A percentile compares a stretch with the other conserved stretches of the same genome.
Conservation (phyloP, 768 basidiomycete genomes). For the Tricholoma hemisulphureum region DNA sequence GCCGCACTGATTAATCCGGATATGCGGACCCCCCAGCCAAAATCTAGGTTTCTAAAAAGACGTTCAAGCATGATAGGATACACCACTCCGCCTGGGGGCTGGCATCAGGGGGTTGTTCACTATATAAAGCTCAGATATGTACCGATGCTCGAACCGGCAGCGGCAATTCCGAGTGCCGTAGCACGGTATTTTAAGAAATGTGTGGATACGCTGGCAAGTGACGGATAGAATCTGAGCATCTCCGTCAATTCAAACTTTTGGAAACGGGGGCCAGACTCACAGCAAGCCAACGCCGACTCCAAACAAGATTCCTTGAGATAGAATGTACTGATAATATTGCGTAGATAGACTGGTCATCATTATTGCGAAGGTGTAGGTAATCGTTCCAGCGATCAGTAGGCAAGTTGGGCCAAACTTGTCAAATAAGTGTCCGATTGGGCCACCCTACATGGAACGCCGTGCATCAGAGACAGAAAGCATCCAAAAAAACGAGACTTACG, state of each 20-base stretch:
- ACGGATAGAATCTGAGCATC: conserved; percentile 62
- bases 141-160: conserved; percentile 70
- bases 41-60: conserved; percentile 55
- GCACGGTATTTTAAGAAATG: conserved; percentile 65
- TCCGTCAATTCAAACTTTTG: conserved; percentile 5
- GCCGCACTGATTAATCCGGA: conserved; percentile 50
- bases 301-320: conserved; percentile 64
- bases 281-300: conserved; percentile 64
- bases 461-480: neutral
- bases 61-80: conserved; percentile 63
- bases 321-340: conserved; percentile 58
- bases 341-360: conserved; percentile 59
- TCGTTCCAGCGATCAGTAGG: conserved; percentile 51
- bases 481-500: conserved; percentile 35
- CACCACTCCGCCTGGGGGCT: conserved; percentile 57
- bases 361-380: conserved; percentile 49
- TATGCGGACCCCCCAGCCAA: conserved; percentile 62
- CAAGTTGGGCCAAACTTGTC: conserved; percentile 58
- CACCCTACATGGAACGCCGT: conserved; percentile 43
- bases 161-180: conserved; percentile 68
- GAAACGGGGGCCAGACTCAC: conserved; percentile 38
- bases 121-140: conserved; percentile 11
- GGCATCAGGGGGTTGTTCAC: neutral
- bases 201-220: conserved; percentile 63
- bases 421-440: conserved; percentile 57